Percentiles rank a stretch among this genome's conserved stretches.
Evolutionary conservation across 108 stramenopile species (phyloP).

Genomic region (Thalassiosira profunda): DNA sequence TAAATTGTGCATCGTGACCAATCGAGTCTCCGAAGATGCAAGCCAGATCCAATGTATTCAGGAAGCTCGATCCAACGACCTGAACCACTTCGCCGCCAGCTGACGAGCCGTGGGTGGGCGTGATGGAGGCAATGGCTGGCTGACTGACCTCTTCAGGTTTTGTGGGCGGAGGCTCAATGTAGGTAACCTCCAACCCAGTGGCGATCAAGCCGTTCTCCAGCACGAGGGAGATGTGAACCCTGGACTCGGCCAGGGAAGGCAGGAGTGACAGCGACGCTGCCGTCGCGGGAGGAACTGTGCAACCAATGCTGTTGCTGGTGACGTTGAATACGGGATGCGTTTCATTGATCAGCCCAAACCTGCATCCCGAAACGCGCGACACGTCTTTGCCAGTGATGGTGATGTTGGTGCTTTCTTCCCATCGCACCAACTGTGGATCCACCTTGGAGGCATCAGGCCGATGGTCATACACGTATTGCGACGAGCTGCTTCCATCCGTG

Average conservation of each 20-base stretch:
- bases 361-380: conserved; percentile 9
- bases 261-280: too few species aligned
- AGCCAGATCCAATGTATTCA: conserved; percentile 52
- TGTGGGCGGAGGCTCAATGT: background rate
- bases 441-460: conserved; percentile 32
- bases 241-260: too few species aligned
- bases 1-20: conserved; percentile 8
- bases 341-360: conserved; percentile 23
- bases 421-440: conserved; percentile 13
- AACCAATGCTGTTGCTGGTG: conserved; percentile 12
- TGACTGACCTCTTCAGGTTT: background rate
- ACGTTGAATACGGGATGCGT: conserved; percentile 11
- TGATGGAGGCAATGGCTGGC: conserved; percentile 2
- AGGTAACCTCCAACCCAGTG: conserved; percentile 28
- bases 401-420: conserved; percentile 17
- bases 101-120: conserved; percentile 19
- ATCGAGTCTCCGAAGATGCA: conserved; percentile 59
- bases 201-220: conserved; percentile 31
- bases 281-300: conserved; percentile 27
- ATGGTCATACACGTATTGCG: conserved; percentile 16
- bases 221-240: conserved; percentile 12
- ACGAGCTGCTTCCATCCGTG: background rate
- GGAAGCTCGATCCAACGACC: conserved; percentile 66
- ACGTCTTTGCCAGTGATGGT: conserved; percentile 31
- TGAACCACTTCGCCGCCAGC: conserved; percentile 25